Evolutionary conservation across 2,329 filamentous ascomycete genomes (phyloP).

Genomic region (Coniochaeta sp.): DNA sequence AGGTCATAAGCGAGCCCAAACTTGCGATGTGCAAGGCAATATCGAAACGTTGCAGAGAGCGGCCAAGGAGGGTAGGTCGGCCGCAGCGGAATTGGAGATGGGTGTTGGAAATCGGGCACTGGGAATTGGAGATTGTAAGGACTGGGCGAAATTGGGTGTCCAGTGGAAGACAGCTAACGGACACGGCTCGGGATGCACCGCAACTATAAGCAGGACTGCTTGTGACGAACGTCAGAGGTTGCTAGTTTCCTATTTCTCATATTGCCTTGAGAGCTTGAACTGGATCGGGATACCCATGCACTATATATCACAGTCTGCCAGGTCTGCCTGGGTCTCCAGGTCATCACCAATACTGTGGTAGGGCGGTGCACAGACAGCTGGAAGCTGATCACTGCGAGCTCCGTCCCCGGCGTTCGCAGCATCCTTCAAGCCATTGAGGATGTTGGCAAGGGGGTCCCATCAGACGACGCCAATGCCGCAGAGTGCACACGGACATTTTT

Average conservation of each 20-base stretch:
- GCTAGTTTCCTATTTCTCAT: background rate
- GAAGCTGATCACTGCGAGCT: background rate
- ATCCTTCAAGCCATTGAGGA: conserved; percentile 1
- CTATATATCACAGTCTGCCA: background rate
- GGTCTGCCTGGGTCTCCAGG: background rate
- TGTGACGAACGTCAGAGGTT: background rate
- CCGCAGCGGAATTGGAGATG: conserved; percentile 2
- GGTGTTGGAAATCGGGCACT: background rate
- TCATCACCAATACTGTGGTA: background rate
- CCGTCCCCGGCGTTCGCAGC: background rate
- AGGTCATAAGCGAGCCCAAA: background rate
- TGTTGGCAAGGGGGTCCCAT: background rate
- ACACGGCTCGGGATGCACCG: conserved; percentile 2
- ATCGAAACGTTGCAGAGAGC: conserved; percentile 1
- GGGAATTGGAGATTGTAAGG: background rate
- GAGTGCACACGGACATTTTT: conserved; percentile 3
- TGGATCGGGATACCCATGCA: background rate
- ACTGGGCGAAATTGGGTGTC: background rate
- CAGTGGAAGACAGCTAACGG: background rate
- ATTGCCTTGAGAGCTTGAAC: background rate
- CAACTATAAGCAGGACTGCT: background rate
- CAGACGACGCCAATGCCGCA: conserved; percentile 2
- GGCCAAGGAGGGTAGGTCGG: background rate
- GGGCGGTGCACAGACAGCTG: background rate
- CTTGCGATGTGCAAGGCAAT: background rate